Base-by-base conservation (phyloP, 495 filamentous ascomycete species). In the Cudoniella acicularis region DNA sequence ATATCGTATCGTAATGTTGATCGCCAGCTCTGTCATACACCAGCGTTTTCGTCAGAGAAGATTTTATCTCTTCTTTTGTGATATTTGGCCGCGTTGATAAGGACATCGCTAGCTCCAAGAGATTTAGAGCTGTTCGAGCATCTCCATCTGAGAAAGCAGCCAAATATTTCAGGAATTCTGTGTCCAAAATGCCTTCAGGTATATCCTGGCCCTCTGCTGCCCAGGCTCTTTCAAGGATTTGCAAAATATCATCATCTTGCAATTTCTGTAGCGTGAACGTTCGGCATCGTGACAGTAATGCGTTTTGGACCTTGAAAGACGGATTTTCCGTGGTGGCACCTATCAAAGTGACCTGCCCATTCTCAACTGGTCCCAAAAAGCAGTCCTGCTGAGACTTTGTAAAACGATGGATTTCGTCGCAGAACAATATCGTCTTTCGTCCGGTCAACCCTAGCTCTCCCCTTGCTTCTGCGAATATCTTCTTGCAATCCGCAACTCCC, bases 271-370 rank as follows among this genome's bases (percentile, higher is more conserved):
- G 75, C 1, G 91, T 95, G 64, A 98, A 97, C 3, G 89, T 93
- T 49, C 94, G 81, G 72, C 93, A 97, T 40, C 94, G 81, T 36
- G 91, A 96, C 11, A 97, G 77, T 27, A 98, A 78, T 1, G 94
- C 91, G 60, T 84, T 87, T 65, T 96, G 88, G 45, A 98, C 83
- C 68, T 96, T 96, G 77, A 98, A 98, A 21, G 86, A 90, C 0
- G 94, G 94, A 67, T 98, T 98, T 69, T 98, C 94, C 1, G 94
- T 98, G 9, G 94, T 98, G 23, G 94, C 94, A 23, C 92, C 94
- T 61, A 97, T 96, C 42, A 98, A 77, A 6, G 91, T 96, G 63
- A 98, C 85, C 27, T 89, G 87, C 9, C 94, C 94, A 10, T 87
- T 86, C 67, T 98, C 94, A 2, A 98, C 94, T 0, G 93, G 92